A percentile compares a stretch with the other conserved stretches of the same genome.
phyloP scores from a whole-genome alignment of 352 stramenopile genomes.

The Aphanomyces cochlioides region DNA sequence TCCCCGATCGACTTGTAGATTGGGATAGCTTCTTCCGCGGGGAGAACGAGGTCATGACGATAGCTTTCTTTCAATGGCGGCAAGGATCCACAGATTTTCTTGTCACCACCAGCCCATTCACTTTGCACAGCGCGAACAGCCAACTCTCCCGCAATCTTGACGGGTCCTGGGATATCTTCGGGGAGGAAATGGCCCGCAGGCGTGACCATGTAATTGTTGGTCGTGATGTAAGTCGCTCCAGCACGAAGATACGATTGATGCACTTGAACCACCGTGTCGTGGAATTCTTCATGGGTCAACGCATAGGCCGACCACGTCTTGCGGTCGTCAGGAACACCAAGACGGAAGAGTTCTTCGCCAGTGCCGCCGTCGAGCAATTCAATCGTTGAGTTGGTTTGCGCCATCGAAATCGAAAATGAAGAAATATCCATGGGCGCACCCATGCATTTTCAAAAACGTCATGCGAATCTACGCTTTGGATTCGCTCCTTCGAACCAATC shows the following conservation, averaged over 20 bases:
- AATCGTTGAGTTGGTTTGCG: constrained; percentile 7
- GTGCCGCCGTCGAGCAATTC: constrained; percentile 84
- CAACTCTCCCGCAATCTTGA: constrained; percentile 50
- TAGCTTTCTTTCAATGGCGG: constrained; percentile 87
- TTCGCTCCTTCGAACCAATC: too few species aligned
- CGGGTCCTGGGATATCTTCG: constrained; percentile 56
- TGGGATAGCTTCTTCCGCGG: constrained; percentile 60
- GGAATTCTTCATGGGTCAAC: constrained; percentile 65
- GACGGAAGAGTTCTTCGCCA: constrained; percentile 86
- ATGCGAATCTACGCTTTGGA: too few species aligned
- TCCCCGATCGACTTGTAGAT: constrained; percentile 64
- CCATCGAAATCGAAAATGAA: too few species aligned
- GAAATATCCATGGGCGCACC: too few species aligned
- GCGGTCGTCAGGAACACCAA: constrained; percentile 79
- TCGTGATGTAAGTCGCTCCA: constrained; percentile 79
- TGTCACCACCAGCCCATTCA: constrained; percentile 34
- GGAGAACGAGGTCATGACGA: constrained; percentile 70
- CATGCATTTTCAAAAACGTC: too few species aligned
- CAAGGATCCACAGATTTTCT: constrained; percentile 81
- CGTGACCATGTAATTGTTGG: constrained; percentile 89
- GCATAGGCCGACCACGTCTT: constrained; percentile 86
- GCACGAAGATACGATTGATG: constrained; percentile 79
- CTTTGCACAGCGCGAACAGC: constrained; percentile 45
- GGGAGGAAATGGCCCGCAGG: constrained; percentile 79
- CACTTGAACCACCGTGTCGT: constrained; percentile 67